phyloP scores from a whole-genome alignment of 2,329 filamentous ascomycete species.

The Chrysosporium queenslandicum region DNA sequence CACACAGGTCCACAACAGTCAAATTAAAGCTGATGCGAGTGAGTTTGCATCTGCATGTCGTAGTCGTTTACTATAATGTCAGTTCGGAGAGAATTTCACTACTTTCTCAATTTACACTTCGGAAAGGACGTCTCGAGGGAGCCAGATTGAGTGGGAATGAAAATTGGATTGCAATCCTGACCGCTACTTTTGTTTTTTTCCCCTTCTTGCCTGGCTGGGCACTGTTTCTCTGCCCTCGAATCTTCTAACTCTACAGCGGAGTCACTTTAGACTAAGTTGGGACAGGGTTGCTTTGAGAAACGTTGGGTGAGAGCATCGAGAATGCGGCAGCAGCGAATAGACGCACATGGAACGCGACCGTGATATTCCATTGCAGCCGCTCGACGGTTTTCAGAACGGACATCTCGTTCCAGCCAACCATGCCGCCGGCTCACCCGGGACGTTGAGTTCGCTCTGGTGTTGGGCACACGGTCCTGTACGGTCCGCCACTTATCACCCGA shows the following conservation, averaged over 20 bases:
- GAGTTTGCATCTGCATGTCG: not conserved
- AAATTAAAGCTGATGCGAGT: conserved; percentile 3
- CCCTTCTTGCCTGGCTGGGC: not conserved
- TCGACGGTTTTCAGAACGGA: not conserved
- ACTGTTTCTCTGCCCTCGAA: too few relatives aligned
- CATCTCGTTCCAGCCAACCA: not conserved
- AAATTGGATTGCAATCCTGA: conserved; percentile 1
- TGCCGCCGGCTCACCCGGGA: not conserved
- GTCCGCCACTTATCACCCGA: not conserved
- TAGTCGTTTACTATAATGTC: not conserved
- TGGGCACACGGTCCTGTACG: not conserved
- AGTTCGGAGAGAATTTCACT: not conserved
- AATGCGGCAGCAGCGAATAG: not conserved
- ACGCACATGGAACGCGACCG: not conserved
- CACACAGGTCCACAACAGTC: not conserved
- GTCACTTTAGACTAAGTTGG: too few relatives aligned
- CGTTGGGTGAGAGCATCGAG: not conserved
- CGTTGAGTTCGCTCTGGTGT: not conserved
- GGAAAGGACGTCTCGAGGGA: not conserved
- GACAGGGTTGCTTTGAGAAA: not conserved
- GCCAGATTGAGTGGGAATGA: not conserved
- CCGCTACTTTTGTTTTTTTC: not conserved
- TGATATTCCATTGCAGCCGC: not conserved
- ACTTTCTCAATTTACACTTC: not conserved
- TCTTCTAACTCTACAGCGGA: too few relatives aligned